A percentile compares a stretch with the other conserved stretches of the same genome.
phyloP scores from a whole-genome alignment of 352 stramenopile species.

The Globisporangium polare region DNA sequence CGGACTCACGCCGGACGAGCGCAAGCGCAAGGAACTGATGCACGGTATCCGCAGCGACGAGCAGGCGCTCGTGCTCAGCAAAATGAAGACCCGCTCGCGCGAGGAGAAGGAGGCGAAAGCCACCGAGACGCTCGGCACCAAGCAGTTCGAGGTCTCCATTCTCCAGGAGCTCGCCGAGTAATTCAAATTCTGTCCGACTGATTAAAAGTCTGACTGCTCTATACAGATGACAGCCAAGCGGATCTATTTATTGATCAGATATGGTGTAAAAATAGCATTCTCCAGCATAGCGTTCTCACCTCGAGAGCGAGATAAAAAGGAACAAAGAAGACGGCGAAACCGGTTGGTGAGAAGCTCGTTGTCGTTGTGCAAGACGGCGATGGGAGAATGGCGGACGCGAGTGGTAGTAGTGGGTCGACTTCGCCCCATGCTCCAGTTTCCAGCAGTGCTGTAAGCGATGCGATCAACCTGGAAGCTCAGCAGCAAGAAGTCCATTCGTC shows the following conservation, averaged over 20 bases:
- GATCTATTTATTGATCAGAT: background rate
- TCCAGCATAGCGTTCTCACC: background rate
- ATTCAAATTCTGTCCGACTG: conserved; percentile 7
- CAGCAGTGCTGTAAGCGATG: background rate
- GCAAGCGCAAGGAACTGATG: conserved; percentile 32
- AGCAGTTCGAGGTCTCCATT: conserved; percentile 46
- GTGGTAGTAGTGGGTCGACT: background rate
- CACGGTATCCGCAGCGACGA: conserved; percentile 24
- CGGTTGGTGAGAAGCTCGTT: background rate
- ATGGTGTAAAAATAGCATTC: background rate
- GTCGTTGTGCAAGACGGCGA: background rate
- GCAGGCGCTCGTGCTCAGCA: conserved; percentile 20
- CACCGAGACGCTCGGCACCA: conserved; percentile 31
- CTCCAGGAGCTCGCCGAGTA: conserved; percentile 35
- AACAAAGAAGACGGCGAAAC: background rate
- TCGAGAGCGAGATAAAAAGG: background rate
- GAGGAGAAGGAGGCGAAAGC: conserved; percentile 37
- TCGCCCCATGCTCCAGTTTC: background rate
- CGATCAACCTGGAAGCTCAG: background rate
- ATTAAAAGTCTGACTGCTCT: background rate
- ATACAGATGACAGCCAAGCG: background rate
- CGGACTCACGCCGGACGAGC: conserved; percentile 27
- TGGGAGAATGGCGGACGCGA: background rate
- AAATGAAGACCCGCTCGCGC: conserved; percentile 28
- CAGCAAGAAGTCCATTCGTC: background rate